These are phyloP conservation scores for Nemania sp. DNA, from an alignment of 2,329 filamentous ascomycete species.

Conservation along the genomic window DNA sequence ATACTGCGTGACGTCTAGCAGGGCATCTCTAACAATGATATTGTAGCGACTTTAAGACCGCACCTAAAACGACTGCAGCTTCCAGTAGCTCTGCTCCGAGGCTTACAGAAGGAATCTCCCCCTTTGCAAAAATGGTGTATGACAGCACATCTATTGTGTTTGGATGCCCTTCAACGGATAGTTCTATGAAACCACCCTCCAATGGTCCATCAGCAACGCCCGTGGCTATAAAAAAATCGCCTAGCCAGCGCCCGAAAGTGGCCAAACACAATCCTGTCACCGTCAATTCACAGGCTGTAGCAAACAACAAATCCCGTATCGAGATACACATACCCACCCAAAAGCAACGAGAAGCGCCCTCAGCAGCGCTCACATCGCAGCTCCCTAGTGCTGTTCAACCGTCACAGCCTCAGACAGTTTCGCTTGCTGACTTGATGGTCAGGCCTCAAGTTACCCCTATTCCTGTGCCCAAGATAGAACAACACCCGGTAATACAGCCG, in stretches of 20 bases:
- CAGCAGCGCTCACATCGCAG: slow-evolving; percentile 27
- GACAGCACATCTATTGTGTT: slow-evolving; percentile 48
- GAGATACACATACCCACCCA: slow-evolving; percentile 37
- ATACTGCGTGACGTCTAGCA: background rate
- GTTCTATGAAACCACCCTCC: slow-evolving; percentile 32
- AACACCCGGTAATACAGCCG: slow-evolving; percentile 17
- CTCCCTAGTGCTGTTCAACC: slow-evolving; percentile 12
- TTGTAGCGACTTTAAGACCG: slow-evolving; percentile 60
- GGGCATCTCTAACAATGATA: slow-evolving; percentile 14
- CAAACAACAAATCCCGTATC: slow-evolving; percentile 36
- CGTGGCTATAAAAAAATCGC: slow-evolving; percentile 37
- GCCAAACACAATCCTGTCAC: slow-evolving; percentile 49
- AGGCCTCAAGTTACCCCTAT: slow-evolving; percentile 26
- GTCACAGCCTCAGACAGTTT: slow-evolving; percentile 36
- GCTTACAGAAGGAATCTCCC: slow-evolving; percentile 50
- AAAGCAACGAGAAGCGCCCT: slow-evolving; percentile 32
- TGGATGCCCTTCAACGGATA: slow-evolving; percentile 45
- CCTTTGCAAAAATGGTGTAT: slow-evolving; percentile 54
- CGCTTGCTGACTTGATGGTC: slow-evolving; percentile 38
- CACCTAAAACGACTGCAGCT: slow-evolving; percentile 43
- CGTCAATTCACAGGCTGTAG: slow-evolving; percentile 38
- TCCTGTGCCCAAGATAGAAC: slow-evolving; percentile 28
- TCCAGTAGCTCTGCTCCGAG: slow-evolving; percentile 34
- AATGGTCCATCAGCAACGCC: slow-evolving; percentile 38
- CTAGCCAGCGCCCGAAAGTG: slow-evolving; percentile 38